A percentile compares a stretch with the other conserved stretches of the same genome.
phyloP scores from a whole-genome alignment of 1,139 yeast species.

The Candida sojae region DNA sequence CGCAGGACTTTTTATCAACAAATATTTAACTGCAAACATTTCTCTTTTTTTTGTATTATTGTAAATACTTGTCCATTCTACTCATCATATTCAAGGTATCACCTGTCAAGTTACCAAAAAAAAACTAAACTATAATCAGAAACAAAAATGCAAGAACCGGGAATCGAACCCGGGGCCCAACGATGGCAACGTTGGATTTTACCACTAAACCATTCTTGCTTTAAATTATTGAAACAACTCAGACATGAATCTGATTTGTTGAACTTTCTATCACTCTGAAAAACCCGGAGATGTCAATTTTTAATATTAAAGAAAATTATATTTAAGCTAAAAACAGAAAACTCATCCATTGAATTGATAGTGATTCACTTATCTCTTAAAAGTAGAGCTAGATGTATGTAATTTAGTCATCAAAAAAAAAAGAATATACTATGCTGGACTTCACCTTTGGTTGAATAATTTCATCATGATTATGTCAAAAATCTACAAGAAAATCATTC shows the following conservation, averaged over 20 bases:
- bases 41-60: too few relatives aligned
- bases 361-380: too few relatives aligned
- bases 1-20: too few relatives aligned
- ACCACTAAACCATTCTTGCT: conserved; percentile 18
- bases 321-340: too few relatives aligned
- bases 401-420: background rate
- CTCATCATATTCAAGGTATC: too few relatives aligned
- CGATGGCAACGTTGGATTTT: conserved; percentile 21
- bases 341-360: background rate
- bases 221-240: background rate
- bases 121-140: conserved; percentile 51
- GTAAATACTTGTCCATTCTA: too few relatives aligned
- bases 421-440: background rate
- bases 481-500: too few relatives aligned
- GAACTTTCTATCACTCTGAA: background rate
- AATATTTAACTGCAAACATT: too few relatives aligned
- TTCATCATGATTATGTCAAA: too few relatives aligned
- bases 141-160: conserved; percentile 19
- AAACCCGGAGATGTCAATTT: background rate
- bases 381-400: too few relatives aligned
- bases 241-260: background rate
- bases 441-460: too few relatives aligned
- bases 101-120: background rate
- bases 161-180: conserved; percentile 22
- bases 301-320: too few relatives aligned